Base-by-base conservation (phyloP, 495 filamentous ascomycete species). In the Penicillium egyptiacum region DNA sequence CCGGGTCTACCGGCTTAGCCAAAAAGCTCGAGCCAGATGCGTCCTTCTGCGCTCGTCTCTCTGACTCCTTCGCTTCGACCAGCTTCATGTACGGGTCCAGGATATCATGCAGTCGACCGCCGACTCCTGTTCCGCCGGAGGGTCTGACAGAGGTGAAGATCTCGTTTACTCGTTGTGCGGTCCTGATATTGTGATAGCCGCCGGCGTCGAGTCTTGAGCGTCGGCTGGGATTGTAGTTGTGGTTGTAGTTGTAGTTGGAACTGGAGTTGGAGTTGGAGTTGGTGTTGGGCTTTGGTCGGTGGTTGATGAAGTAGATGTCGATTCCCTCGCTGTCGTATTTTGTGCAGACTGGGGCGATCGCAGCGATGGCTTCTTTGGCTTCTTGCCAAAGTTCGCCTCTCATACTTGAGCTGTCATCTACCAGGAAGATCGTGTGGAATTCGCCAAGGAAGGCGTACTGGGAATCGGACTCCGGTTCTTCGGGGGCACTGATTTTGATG, bases 371-470 rank as follows among this genome's bases (percentile, higher is more conserved):
- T 9, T 77, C 72, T 37, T 81, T 75, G 28, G 88, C 89, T 72
- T 96, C 90, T 19, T 74, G 70, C 94, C 94, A 98, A 42, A 81
- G 81, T 12, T 69, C 60, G 54, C 87, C 90, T n/a, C 78, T 77
- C 94, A 98, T 98, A 68, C 86, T 90, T 30, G 86, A 83, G 46
- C 87, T 91, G 80, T 98, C 94, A 69, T 98, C 94, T 69, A 98
- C 90, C 0, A 98, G 75, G 76, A 98, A 94, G 53, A 93, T 72
- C 28, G 92, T 98, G 79, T 98, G 90, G 72, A 96, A 98, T 47
- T 80, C 80, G n/a, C 62, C 60, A 25, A 98, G 90, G 72, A 96
- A 95, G n/a, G 84, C 81, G 68, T 90, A 95, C 1, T 78, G 83
- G 5, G 70, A 70, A 52, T 77, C 74, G 12, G 45, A 48, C 5